Evolutionary conservation across 208 protist genomes (phyloP), one percentile per base, ranked within the genome.

Genomic region (Trypanosoma lewisi): DNA sequence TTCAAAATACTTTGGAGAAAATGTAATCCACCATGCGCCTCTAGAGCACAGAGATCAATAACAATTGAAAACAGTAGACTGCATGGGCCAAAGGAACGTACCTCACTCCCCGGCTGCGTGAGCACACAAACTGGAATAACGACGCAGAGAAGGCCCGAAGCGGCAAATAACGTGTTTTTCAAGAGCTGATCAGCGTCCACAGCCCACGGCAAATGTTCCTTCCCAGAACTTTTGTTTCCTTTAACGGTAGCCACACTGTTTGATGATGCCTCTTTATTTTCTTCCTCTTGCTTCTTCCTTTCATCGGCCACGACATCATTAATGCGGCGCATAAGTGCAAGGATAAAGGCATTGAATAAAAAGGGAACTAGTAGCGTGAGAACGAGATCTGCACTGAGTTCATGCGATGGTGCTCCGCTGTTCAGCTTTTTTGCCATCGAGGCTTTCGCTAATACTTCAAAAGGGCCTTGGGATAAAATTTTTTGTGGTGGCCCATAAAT

Each of bases 371-470:
- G 19, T 2, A 81, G 33, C 6, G 78, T 60, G 0, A 83, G 36
- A 21, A 82, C 54, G 45, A 85, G 64, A 56, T 90, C 83, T 16
- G 77, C 41, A 68, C 79, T 87, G n/a, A 90, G 36, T 49, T 70
- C 48, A 49, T 45, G 45, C 6, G 51, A 41, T 21, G 19, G 14
- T 42, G 31, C 9, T 59, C 7, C 34, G 7, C 7, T 4, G 4
- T 4, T 4, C 34, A 39, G 11, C 4, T 25, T 17, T 28, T 6
- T 25, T 14, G 28, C 36, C 30, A 16, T 11, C 25, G 2, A 17
- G 7, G 14, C 5, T 16, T 51, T 50, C 16, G 8, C 1, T 42
- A 59, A 59, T 30, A 52, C 51, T 27, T 67, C 62, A 59, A 67
- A 67, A 8, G 62, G 31, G 16, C 33, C 30, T 34, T 28, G 53